phyloP scores from a whole-genome alignment of 257 asterid species.

The Solanum appendiculatum region DNA sequence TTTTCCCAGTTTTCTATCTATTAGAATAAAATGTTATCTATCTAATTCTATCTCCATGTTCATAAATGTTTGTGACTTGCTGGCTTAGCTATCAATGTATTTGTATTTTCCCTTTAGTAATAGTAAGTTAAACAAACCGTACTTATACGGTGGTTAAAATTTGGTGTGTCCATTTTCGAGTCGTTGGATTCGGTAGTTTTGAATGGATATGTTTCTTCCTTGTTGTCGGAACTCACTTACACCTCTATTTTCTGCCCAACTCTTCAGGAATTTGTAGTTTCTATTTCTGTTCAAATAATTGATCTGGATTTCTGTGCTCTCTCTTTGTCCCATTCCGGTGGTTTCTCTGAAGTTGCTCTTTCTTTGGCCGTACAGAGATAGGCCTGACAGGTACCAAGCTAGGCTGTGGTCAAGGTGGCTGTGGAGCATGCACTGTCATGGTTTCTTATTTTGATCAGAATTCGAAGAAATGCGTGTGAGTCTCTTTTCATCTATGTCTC shows the following conservation, averaged over 20 bases:
- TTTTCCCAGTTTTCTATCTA: background rate
- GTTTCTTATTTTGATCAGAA: constrained; percentile 70
- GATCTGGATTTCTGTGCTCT: background rate
- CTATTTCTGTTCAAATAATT: background rate
- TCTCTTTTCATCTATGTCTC: constrained; percentile 15
- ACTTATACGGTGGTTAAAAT: background rate
- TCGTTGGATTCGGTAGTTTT: background rate
- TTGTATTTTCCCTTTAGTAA: background rate
- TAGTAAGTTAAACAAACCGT: background rate
- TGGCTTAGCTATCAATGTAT: background rate
- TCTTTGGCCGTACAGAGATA: constrained; percentile 32
- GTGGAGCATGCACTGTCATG: constrained; percentile 99
- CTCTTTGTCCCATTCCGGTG: background rate
- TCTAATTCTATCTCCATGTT: background rate
- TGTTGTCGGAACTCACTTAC: background rate
- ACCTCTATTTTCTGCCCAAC: background rate
- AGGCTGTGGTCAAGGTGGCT: constrained; percentile 99
- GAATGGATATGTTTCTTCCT: background rate
- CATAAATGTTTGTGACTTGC: background rate
- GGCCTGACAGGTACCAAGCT: constrained; percentile 96
- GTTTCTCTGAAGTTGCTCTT: constrained; percentile 2
- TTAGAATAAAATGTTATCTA: background rate
- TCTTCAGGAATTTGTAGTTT: background rate
- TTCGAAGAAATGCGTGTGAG: constrained; percentile 83
- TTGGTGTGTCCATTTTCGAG: background rate